These are phyloP conservation scores for Erucastrum elatum DNA, from an alignment of 345 rosid species.

Conservation along the genomic window DNA sequence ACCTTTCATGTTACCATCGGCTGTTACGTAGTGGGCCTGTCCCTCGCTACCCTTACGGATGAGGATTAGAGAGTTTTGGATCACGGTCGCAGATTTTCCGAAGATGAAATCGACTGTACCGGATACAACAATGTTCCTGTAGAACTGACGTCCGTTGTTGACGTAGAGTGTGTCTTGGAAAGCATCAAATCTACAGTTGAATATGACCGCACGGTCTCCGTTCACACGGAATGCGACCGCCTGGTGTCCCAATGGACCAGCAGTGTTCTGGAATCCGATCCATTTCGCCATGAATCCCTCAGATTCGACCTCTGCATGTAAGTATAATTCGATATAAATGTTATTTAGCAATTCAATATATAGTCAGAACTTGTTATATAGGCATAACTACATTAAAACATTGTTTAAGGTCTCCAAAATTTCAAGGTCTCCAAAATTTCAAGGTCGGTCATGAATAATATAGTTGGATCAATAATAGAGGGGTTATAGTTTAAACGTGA, in stretches of 20 bases:
- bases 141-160: slow-evolving; percentile 63
- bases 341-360: slow-evolving; percentile 8
- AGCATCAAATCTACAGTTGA: slow-evolving; percentile 64
- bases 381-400: too few relatives aligned
- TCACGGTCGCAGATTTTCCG: slow-evolving; percentile 54
- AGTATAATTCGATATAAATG: neutral
- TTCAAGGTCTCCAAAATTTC: too few relatives aligned
- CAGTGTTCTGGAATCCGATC: slow-evolving; percentile 69
- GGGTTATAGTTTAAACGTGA: neutral
- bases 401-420: too few relatives aligned
- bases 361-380: neutral
- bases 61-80: slow-evolving; percentile 71
- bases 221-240: slow-evolving; percentile 71
- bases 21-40: slow-evolving; percentile 64
- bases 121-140: slow-evolving; percentile 66
- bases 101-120: slow-evolving; percentile 83
- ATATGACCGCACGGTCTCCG: slow-evolving; percentile 56
- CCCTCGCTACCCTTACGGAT: slow-evolving; percentile 42
- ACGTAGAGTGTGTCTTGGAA: slow-evolving; percentile 68
- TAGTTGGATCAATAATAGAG: neutral
- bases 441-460: too few relatives aligned
- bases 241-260: slow-evolving; percentile 63
- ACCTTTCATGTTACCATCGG: slow-evolving; percentile 47
- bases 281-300: slow-evolving; percentile 58
- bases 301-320: slow-evolving; percentile 58